Conservation (phyloP, 192 early-diverging fungal species). For the Entomortierella beljakovae region DNA sequence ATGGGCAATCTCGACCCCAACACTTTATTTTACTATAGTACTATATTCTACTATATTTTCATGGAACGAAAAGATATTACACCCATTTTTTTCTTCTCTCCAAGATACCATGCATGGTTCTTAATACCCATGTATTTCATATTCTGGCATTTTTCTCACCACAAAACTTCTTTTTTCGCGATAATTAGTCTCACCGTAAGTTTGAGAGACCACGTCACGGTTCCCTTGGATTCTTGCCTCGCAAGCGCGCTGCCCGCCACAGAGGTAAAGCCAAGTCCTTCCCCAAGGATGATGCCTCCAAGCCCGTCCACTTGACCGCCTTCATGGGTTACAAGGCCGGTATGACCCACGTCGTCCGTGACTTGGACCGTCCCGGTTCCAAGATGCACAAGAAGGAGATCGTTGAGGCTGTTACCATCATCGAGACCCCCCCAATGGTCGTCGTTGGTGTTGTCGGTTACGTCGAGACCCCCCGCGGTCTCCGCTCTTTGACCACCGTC, state of each 20-base stretch:
- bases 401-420: conserved; percentile 98
- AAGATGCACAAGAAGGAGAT: conserved; percentile 99
- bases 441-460: conserved; percentile 99
- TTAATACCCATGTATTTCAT: not conserved
- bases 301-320: conserved; percentile 98
- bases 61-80: no score
- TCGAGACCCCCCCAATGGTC: conserved; percentile 98
- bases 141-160: not conserved
- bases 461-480: conserved; percentile 98
- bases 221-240: conserved; percentile 79
- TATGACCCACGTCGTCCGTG: conserved; percentile 99
- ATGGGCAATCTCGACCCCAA: no score
- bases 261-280: conserved; percentile 98
- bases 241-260: conserved; percentile 93
- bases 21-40: no score
- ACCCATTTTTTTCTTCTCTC: no score
- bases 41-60: no score
- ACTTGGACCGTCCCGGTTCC: conserved; percentile 98
- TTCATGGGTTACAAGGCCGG: conserved; percentile 99
- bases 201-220: conserved; percentile 98
- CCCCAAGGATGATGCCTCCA: conserved; percentile 96
- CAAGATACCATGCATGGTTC: conserved; percentile 81
- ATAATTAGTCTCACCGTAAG: conserved; percentile 92
- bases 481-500: conserved; percentile 98
- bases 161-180: no score